Evolutionary conservation across 441 rosid species (phyloP).

Genomic region (Cnidoscolus chayamansa): DNA sequence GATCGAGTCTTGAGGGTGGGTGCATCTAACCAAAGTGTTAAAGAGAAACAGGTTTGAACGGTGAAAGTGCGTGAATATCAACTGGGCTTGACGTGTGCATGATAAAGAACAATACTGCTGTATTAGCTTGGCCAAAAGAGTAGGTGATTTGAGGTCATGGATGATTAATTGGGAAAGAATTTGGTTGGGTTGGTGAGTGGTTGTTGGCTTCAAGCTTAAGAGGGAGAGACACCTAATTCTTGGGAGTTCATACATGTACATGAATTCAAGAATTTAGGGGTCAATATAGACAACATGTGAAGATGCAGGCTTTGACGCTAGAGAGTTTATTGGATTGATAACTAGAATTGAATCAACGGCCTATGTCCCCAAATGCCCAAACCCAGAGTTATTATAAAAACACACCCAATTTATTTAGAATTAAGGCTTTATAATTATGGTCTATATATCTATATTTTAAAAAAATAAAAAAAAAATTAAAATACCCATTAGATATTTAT

Average conservation of each 20-base stretch:
- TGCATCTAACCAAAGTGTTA: constrained; percentile 56
- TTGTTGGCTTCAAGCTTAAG: constrained; percentile 27
- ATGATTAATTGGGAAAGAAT: constrained; percentile 50
- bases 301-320: too few species aligned
- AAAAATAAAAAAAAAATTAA: too few species aligned
- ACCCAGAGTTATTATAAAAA: too few species aligned
- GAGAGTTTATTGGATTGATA: too few species aligned
- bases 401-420: too few species aligned
- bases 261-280: background rate
- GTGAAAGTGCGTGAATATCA: constrained; percentile 31
- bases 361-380: too few species aligned
- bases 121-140: constrained; percentile 42
- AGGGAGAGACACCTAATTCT: constrained; percentile 24
- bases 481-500: too few species aligned
- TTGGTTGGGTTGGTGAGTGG: constrained; percentile 37
- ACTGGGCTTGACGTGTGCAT: constrained; percentile 38
- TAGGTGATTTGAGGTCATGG: constrained; percentile 35
- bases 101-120: constrained; percentile 37
- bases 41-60: constrained; percentile 49
- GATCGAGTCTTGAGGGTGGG: constrained; percentile 41
- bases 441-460: too few species aligned
- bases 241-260: constrained; percentile 26
- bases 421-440: too few species aligned
- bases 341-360: too few species aligned
- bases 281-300: too few species aligned